phyloP scores from a whole-genome alignment of 805 yeast species.

The Candida bentonensis region DNA sequence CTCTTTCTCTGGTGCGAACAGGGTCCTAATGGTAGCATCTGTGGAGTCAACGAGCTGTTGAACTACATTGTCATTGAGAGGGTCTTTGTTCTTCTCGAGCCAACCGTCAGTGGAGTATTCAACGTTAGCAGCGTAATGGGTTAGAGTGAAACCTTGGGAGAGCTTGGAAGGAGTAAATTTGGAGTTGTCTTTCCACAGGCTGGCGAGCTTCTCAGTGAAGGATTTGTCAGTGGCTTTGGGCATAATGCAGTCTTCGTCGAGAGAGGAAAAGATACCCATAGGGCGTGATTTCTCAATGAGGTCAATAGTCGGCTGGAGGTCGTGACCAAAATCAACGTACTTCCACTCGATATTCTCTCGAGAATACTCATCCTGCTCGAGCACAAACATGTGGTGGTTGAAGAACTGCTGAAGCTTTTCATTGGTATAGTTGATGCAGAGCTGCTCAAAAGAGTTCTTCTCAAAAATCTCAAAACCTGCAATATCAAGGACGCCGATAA shows the following conservation, averaged over 20 bases:
- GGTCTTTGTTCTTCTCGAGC: constrained; percentile 91
- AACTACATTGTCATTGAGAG: constrained; percentile 63
- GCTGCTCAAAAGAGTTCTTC: constrained; percentile 88
- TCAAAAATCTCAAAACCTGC: constrained; percentile 97
- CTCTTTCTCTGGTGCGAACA: constrained; percentile 33
- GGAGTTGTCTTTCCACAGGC: constrained; percentile 42
- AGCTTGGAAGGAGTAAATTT: constrained; percentile 64
- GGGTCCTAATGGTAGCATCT: constrained; percentile 37
- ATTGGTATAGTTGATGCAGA: constrained; percentile 92
- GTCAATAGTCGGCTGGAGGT: constrained; percentile 87
- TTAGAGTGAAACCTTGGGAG: constrained; percentile 63
- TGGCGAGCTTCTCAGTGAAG: constrained; percentile 64
- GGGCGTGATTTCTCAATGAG: constrained; percentile 65
- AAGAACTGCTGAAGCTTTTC: constrained; percentile 95
- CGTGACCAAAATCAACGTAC: constrained; percentile 88
- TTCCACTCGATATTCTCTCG: constrained; percentile 90
- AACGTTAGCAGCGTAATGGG: constrained; percentile 95
- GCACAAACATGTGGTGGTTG: constrained; percentile 87
- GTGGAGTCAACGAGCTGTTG: constrained; percentile 44
- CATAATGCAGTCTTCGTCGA: constrained; percentile 91
- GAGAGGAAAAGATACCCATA: constrained; percentile 69
- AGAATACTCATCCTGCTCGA: constrained; percentile 94
- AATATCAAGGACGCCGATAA: constrained; percentile 87
- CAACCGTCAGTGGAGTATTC: constrained; percentile 86
- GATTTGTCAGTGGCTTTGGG: constrained; percentile 79